These are phyloP conservation scores for Lachancea sp. DNA, from an alignment of 805 yeast genomes.

Conservation along the genomic window DNA sequence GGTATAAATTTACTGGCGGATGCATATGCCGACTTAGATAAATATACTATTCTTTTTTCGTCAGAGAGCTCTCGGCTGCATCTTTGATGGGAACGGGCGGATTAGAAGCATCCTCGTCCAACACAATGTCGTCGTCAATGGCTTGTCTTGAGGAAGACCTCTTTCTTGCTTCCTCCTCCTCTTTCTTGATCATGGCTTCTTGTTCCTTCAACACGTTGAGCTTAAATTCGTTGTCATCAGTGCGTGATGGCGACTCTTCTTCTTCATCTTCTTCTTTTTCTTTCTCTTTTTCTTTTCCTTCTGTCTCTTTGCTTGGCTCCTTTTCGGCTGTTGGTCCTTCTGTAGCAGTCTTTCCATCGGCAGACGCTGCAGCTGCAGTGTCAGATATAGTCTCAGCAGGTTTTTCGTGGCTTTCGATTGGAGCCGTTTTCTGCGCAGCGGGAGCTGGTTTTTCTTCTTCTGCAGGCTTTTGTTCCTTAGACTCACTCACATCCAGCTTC, in stretches of 20 bases:
- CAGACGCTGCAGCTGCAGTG: constrained; percentile 1
- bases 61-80: constrained; percentile 16
- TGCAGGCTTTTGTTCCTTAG: constrained; percentile 13
- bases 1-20: too few species aligned
- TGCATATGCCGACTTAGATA: background rate
- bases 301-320: background rate
- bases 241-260: constrained; percentile 7
- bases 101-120: constrained; percentile 30
- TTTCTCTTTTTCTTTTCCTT: background rate
- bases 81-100: constrained; percentile 21
- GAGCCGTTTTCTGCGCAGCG: constrained; percentile 6
- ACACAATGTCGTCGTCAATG: constrained; percentile 34
- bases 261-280: constrained; percentile 9
- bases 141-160: constrained; percentile 19
- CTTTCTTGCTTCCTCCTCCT: constrained; percentile 66
- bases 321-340: constrained; percentile 1
- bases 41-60: constrained; percentile 14
- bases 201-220: constrained; percentile 72
- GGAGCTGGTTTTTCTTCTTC: constrained; percentile 10
- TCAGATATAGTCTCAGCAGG: constrained; percentile 1
- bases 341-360: background rate
- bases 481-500: constrained; percentile 71
- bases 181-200: constrained; percentile 78
- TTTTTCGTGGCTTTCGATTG: constrained; percentile 26
- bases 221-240: constrained; percentile 51